phyloP scores from a whole-genome alignment of 2,329 filamentous ascomycete genomes.

The Alternaria hordeiaustralica region DNA sequence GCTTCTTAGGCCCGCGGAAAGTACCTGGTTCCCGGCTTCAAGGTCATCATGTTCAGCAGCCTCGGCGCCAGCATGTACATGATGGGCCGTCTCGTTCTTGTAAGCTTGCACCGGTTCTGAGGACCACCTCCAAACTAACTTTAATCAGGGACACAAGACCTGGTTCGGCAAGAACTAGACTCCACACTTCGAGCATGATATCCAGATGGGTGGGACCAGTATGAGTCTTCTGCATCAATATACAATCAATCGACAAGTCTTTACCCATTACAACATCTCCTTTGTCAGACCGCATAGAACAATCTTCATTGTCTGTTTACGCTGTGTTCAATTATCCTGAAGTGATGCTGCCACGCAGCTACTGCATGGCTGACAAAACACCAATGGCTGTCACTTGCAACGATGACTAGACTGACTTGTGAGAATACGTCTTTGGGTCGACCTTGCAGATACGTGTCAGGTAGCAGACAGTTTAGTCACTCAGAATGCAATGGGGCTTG shows the following conservation, averaged over 20 bases:
- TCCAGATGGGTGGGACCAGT: constrained; percentile 12
- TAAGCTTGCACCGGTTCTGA: constrained; percentile 32
- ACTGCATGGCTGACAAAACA: neutral
- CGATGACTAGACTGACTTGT: neutral
- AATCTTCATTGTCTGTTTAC: neutral
- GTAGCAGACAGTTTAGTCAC: neutral
- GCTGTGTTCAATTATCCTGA: neutral
- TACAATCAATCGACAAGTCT: constrained; percentile 40
- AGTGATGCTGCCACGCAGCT: neutral
- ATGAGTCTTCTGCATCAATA: constrained; percentile 30
- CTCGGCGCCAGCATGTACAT: constrained; percentile 73
- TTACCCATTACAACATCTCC: constrained; percentile 13
- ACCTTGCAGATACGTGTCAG: neutral
- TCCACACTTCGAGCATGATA: constrained; percentile 5
- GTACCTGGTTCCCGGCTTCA: constrained; percentile 72
- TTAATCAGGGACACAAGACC: constrained; percentile 72
- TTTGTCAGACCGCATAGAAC: constrained; percentile 4
- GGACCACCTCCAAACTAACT: neutral
- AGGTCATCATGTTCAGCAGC: constrained; percentile 67
- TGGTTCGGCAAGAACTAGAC: constrained; percentile 61
- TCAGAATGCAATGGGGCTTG: neutral
- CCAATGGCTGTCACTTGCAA: neutral
- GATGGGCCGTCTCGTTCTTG: constrained; percentile 72
- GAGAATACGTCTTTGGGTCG: neutral
- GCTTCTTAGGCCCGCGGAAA: constrained; percentile 69